Evolutionary conservation across 495 filamentous ascomycete genomes (phyloP).

Genomic region (Annulohypoxylon bovei): DNA sequence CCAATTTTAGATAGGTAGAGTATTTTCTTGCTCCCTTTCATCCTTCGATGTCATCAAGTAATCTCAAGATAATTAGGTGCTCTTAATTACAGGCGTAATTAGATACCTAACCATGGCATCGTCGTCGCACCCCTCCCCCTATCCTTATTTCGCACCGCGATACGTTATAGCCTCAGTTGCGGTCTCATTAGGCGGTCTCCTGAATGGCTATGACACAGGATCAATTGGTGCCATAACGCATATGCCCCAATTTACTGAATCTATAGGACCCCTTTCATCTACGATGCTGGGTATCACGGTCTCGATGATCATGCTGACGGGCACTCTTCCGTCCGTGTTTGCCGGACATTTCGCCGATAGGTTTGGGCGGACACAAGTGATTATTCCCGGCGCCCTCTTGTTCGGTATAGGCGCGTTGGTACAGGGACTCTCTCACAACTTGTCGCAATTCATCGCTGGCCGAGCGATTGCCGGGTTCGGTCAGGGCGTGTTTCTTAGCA

Average conservation of each 20-base stretch:
- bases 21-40: background rate
- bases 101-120: conserved; percentile 11
- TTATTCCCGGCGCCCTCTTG: conserved; percentile 63
- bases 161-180: conserved; percentile 43
- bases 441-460: conserved; percentile 66
- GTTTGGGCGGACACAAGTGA: conserved; percentile 62
- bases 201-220: conserved; percentile 66
- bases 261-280: conserved; percentile 64
- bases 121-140: conserved; percentile 6
- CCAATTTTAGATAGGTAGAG: background rate
- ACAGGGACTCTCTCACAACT: conserved; percentile 54
- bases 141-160: conserved; percentile 35
- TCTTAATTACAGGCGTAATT: too few species aligned
- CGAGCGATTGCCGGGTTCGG: conserved; percentile 66
- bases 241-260: conserved; percentile 64
- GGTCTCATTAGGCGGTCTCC: conserved; percentile 40
- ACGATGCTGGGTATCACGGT: conserved; percentile 68
- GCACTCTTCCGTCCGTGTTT: conserved; percentile 68
- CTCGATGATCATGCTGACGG: conserved; percentile 71
- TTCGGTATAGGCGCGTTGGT: conserved; percentile 66
- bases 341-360: conserved; percentile 70
- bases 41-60: background rate
- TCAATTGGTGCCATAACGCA: conserved; percentile 70
- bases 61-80: background rate
- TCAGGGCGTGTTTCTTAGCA: conserved; percentile 68